phyloP scores from a whole-genome alignment of 2,329 filamentous ascomycete species.

The Diaporthe helianthi region DNA sequence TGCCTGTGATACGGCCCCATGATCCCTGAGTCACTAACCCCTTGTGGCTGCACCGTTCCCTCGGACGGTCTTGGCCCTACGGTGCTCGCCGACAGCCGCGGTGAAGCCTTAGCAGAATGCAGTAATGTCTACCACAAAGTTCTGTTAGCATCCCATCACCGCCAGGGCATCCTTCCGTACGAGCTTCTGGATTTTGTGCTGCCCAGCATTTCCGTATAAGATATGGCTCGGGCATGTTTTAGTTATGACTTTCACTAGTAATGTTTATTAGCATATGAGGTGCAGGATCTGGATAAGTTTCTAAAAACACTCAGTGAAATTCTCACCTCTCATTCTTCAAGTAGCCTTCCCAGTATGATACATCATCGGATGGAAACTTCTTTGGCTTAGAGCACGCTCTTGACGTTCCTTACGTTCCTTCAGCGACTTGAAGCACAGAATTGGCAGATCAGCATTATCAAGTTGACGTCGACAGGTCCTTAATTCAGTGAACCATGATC shows the following conservation, averaged over 20 bases:
- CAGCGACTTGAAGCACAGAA: too few relatives aligned
- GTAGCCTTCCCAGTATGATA: background rate
- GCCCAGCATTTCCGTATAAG: background rate
- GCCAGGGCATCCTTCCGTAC: background rate
- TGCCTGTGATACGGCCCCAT: slow-evolving; percentile 28
- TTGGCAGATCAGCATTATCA: too few relatives aligned
- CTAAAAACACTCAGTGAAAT: background rate
- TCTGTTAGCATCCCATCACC: slow-evolving; percentile 1
- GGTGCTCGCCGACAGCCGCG: slow-evolving; percentile 21
- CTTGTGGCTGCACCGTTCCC: slow-evolving; percentile 4
- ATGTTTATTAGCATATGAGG: background rate
- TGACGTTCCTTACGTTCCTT: background rate
- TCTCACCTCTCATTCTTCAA: background rate
- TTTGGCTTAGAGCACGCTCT: background rate
- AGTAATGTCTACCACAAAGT: fast-evolving
- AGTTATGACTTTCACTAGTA: background rate
- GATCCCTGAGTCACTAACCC: slow-evolving; percentile 25
- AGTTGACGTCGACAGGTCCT: too few relatives aligned
- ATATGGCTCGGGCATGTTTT: background rate
- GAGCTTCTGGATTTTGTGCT: background rate
- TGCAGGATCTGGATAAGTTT: background rate
- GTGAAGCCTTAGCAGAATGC: background rate
- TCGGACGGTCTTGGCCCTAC: slow-evolving; percentile 24
- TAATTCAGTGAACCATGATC: too few relatives aligned
- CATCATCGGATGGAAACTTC: background rate